These are phyloP conservation scores for Trametes coccinea DNA, from an alignment of 768 basidiomycete genomes.

Conservation along the genomic window DNA sequence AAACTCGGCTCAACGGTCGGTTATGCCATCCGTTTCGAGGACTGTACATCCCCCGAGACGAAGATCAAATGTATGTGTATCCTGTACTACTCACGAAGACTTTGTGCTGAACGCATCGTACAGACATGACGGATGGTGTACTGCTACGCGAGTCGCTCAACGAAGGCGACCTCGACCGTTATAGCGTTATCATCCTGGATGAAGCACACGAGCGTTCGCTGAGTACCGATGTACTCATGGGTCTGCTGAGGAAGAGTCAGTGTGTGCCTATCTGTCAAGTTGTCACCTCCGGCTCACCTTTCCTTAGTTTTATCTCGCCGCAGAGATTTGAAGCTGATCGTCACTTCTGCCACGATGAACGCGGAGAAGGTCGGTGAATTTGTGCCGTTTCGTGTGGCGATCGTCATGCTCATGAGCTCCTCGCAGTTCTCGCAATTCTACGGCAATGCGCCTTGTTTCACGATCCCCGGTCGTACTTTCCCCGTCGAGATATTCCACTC, in stretches of 20 bases:
- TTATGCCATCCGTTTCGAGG: conserved; percentile 98
- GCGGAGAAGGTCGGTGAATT: conserved; percentile 76
- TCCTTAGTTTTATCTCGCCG: conserved; percentile 65
- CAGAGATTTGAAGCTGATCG: conserved; percentile 92
- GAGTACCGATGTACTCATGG: conserved; percentile 98
- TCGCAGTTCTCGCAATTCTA: conserved; percentile 92
- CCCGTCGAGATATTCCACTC: conserved; percentile 96
- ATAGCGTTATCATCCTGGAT: conserved; percentile 97
- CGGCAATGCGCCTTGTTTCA: conserved; percentile 92
- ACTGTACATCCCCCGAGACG: conserved; percentile 91
- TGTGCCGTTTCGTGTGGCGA: too few relatives aligned
- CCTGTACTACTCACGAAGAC: background rate
- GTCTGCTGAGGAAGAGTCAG: conserved; percentile 88
- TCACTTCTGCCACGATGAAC: conserved; percentile 99
- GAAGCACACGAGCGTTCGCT: conserved; percentile 98
- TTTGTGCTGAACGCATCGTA: background rate
- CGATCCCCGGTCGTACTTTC: conserved; percentile 93
- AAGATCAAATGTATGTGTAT: conserved; percentile 87
- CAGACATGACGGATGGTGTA: conserved; percentile 99
- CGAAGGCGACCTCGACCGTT: conserved; percentile 96
- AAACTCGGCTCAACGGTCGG: conserved; percentile 90
- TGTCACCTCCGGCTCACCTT: conserved; percentile 2
- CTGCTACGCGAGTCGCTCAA: conserved; percentile 97
- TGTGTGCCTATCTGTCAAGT: background rate
- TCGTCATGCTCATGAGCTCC: background rate